These are phyloP conservation scores for Candida glaebosa DNA, from an alignment of 805 yeast genomes.

Conservation along the genomic window DNA sequence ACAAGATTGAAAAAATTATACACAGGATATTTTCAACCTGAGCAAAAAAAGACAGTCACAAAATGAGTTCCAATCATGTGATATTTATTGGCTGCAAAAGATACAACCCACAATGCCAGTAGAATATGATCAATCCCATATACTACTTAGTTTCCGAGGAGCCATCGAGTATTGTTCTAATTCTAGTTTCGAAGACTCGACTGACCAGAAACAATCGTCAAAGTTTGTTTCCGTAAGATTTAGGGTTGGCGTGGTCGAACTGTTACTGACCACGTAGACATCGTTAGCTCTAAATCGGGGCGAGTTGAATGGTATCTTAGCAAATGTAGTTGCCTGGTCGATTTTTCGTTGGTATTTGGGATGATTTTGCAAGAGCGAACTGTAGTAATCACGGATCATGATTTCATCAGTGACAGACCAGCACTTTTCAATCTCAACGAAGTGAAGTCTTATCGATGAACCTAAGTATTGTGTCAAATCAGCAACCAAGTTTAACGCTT, in stretches of 20 bases:
- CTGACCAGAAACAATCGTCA: constrained; percentile 21
- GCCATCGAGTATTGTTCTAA: constrained; percentile 26
- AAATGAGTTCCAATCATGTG: neutral
- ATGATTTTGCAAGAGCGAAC: constrained; percentile 1
- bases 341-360: neutral
- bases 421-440: constrained; percentile 21
- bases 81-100: constrained; percentile 1
- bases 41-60: neutral
- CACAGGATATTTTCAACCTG: neutral
- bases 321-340: constrained; percentile 14
- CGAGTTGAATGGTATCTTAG: constrained; percentile 17
- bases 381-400: constrained; percentile 15
- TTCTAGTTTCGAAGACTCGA: constrained; percentile 23
- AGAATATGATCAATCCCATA: constrained; percentile 13
- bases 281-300: constrained; percentile 17
- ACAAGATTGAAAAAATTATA: neutral
- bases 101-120: neutral
- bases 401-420: constrained; percentile 32
- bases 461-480: constrained; percentile 15
- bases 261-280: constrained; percentile 8
- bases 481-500: constrained; percentile 18
- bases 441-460: constrained; percentile 1
- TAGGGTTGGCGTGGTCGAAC: neutral
- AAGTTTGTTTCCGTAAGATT: neutral
- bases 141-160: constrained; percentile 14